Evolutionary conservation across 345 rosid genomes (phyloP).

Genomic region (Heritiera littoralis): DNA sequence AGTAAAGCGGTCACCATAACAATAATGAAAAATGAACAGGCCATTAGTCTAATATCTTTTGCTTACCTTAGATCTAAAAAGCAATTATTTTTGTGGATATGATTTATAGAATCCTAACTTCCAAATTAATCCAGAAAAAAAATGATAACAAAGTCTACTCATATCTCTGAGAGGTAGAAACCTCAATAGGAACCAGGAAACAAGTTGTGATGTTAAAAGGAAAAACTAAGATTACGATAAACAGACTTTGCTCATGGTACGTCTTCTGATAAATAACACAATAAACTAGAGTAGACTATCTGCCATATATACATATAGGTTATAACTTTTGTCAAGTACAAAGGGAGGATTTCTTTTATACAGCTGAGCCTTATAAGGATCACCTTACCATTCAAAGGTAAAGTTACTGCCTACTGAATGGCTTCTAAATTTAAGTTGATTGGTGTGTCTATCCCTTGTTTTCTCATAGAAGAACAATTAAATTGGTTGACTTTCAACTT

Average conservation of each 20-base stretch:
- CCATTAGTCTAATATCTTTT: too few species aligned
- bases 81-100: too few species aligned
- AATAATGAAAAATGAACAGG: too few species aligned
- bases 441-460: conserved; percentile 9
- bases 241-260: not conserved
- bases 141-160: not conserved
- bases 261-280: not conserved
- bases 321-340: conserved; percentile 98
- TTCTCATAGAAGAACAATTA: not conserved
- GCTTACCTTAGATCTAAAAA: too few species aligned
- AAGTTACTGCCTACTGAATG: conserved; percentile 8
- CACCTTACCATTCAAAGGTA: conserved; percentile 83
- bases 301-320: conserved; percentile 35
- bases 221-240: not conserved
- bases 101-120: too few species aligned
- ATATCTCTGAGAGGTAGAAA: not conserved
- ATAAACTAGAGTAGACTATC: not conserved
- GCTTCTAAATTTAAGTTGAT: conserved; percentile 8
- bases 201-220: not conserved
- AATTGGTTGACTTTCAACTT: conserved; percentile 4
- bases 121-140: not conserved
- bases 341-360: conserved; percentile 73
- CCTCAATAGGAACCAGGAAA: conserved; percentile 4
- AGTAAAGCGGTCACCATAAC: too few species aligned
- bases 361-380: conserved; percentile 78